Evolutionary conservation across 2,329 filamentous ascomycete genomes (phyloP).

Genomic region (Pseudogymnoascus sp.): DNA sequence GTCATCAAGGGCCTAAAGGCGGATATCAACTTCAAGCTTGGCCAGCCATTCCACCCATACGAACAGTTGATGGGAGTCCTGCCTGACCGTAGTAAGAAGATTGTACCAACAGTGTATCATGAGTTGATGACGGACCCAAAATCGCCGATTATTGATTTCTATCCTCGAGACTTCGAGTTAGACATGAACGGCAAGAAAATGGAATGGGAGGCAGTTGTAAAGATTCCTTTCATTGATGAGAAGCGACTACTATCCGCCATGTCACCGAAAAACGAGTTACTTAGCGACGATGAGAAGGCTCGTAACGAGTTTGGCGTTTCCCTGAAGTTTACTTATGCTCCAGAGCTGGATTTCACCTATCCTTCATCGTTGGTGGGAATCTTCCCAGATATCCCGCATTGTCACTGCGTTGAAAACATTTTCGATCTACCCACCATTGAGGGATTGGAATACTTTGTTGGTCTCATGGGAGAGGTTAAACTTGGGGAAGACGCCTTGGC

Average conservation of each 20-base stretch:
- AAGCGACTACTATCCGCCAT: conserved; percentile 76
- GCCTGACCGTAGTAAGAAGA: conserved; percentile 93
- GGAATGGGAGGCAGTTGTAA: conserved; percentile 99
- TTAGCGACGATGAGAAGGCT: conserved; percentile 69
- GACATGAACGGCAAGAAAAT: conserved; percentile 99
- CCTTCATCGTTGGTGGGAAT: conserved; percentile 80
- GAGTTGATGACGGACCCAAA: conserved; percentile 83
- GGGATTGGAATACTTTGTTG: conserved; percentile 75
- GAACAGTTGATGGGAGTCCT: conserved; percentile 98
- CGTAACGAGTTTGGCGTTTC: conserved; percentile 89
- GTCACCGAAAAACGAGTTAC: conserved; percentile 68
- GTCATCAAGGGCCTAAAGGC: conserved; percentile 81
- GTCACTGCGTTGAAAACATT: conserved; percentile 89
- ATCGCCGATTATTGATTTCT: conserved; percentile 96
- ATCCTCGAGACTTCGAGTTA: conserved; percentile 89
- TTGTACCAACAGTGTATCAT: conserved; percentile 81
- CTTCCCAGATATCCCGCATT: conserved; percentile 81
- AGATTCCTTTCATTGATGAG: conserved; percentile 98
- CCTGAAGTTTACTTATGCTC: conserved; percentile 83
- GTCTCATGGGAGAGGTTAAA: conserved; percentile 75
- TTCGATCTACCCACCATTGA: conserved; percentile 92
- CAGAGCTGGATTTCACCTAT: conserved; percentile 70
- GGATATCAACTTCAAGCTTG: conserved; percentile 84
- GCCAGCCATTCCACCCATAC: conserved; percentile 89
- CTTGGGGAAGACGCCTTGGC: conserved; percentile 76